Percentiles rank a stretch among this genome's conserved stretches.
phyloP scores from a whole-genome alignment of 1,139 yeast genomes.

The Kurtzmaniella quercitrusa region DNA sequence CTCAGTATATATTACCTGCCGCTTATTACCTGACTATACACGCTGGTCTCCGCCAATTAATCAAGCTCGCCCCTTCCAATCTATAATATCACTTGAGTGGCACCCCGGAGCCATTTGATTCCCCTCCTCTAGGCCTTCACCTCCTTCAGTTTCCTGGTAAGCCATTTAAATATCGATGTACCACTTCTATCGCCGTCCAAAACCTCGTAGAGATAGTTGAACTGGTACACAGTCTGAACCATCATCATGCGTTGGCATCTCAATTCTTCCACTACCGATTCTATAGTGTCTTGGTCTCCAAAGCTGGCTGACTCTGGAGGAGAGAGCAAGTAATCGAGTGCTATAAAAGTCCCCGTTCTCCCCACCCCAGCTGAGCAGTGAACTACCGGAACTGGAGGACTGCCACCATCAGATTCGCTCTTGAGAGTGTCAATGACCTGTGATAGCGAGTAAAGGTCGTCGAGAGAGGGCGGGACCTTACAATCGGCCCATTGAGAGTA shows the following conservation, averaged over 20 bases:
- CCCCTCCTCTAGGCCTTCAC: not conserved
- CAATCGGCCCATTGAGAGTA: conserved; percentile 59
- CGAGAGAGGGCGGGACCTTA: conserved; percentile 39
- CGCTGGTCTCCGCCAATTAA: too few relatives aligned
- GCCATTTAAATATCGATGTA: not conserved
- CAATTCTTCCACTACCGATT: conserved; percentile 36
- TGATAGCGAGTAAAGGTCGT: conserved; percentile 33
- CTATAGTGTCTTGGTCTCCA: conserved; percentile 20
- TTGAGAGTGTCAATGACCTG: conserved; percentile 16
- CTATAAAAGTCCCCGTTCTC: conserved; percentile 74
- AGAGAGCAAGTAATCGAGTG: conserved; percentile 53
- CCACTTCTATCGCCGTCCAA: not conserved
- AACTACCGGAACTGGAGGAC: conserved; percentile 35
- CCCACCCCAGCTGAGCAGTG: conserved; percentile 93
- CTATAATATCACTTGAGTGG: too few relatives aligned
- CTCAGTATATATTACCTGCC: too few relatives aligned
- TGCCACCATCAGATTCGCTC: conserved; percentile 4
- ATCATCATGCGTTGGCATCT: conserved; percentile 57
- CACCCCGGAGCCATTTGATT: too few relatives aligned
- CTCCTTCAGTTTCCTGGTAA: not conserved
- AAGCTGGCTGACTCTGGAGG: conserved; percentile 8
- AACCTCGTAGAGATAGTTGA: conserved; percentile 41
- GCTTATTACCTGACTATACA: too few relatives aligned
- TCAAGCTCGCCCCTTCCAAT: too few relatives aligned
- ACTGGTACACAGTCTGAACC: conserved; percentile 65